Percentiles rank a stretch among this genome's conserved stretches.
Evolutionary conservation across 2,329 filamentous ascomycete genomes (phyloP).

Genomic region (Sclerotinia trifoliorum): DNA sequence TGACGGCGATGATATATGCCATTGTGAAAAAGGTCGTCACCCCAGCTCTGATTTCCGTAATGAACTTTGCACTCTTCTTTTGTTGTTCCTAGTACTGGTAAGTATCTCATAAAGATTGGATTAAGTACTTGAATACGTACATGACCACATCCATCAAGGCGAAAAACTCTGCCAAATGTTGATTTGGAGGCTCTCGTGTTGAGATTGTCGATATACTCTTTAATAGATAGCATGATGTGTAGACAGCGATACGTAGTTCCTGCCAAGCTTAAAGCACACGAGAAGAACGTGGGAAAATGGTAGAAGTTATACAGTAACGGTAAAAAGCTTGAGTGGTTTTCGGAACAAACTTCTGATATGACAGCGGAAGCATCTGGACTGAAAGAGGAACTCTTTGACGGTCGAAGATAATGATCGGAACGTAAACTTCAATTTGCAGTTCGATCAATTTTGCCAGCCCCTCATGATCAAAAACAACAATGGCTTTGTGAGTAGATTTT

Average conservation of each 20-base stretch:
- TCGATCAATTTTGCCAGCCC: conserved; percentile 9
- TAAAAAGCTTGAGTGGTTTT: conserved; percentile 1
- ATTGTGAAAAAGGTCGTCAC: conserved; percentile 78
- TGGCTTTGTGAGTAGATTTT: neutral
- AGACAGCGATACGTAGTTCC: neutral
- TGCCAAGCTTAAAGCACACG: conserved; percentile 22
- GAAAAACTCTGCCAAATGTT: conserved; percentile 60
- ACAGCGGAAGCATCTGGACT: conserved; percentile 22
- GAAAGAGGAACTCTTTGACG: neutral
- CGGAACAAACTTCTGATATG: conserved; percentile 21
- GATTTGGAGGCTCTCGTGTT: conserved; percentile 45
- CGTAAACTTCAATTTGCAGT: conserved; percentile 8
- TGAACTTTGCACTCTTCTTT: conserved; percentile 67
- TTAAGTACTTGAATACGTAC: conserved; percentile 46
- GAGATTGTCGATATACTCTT: conserved; percentile 30
- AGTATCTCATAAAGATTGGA: neutral
- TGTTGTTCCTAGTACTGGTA: conserved; percentile 55
- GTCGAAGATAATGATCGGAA: conserved; percentile 22
- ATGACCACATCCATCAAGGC: conserved; percentile 66
- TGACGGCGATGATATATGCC: conserved; percentile 81
- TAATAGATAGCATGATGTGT: conserved; percentile 20
- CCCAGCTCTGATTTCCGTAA: conserved; percentile 75
- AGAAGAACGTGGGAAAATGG: conserved; percentile 29
- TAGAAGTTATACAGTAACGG: conserved; percentile 28
- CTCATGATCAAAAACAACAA: conserved; percentile 13